phyloP scores from a whole-genome alignment of 2,329 filamentous ascomycete genomes.

The Neofusicoccum parvum region DNA sequence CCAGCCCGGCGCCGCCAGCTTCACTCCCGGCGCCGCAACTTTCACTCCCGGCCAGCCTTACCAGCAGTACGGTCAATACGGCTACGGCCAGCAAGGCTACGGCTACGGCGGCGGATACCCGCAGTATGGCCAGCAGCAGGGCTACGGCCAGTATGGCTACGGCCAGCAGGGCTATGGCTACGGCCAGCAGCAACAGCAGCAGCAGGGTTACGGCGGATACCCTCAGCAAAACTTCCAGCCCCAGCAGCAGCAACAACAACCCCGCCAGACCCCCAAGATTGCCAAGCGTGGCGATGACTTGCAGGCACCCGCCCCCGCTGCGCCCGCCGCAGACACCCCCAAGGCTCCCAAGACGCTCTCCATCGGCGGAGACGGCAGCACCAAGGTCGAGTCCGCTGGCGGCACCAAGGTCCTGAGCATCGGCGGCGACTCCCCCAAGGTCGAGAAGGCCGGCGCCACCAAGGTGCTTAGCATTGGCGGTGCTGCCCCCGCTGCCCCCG shows the following conservation, averaged over 20 bases:
- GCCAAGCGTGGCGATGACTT: slow-evolving; percentile 58
- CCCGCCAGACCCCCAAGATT: slow-evolving; percentile 60
- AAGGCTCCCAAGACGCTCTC: slow-evolving; percentile 21
- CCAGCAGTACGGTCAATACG: slow-evolving; percentile 54
- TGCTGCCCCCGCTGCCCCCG: slow-evolving; percentile 38
- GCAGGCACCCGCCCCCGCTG: slow-evolving; percentile 52
- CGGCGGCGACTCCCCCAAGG: slow-evolving; percentile 60
- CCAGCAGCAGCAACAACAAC: slow-evolving; percentile 39
- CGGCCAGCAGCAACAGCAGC: slow-evolving; percentile 21
- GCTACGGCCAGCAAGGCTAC: slow-evolving; percentile 39
- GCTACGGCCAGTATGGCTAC: slow-evolving; percentile 57
- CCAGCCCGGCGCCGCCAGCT: slow-evolving; percentile 67
- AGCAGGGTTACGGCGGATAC: slow-evolving; percentile 22
- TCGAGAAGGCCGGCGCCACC: slow-evolving; percentile 52
- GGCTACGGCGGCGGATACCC: slow-evolving; percentile 29
- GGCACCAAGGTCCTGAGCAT: slow-evolving; percentile 65
- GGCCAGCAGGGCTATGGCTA: slow-evolving; percentile 37
- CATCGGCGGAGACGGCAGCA: slow-evolving; percentile 41
- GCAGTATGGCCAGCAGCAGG: slow-evolving; percentile 48
- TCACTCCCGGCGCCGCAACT: slow-evolving; percentile 70
- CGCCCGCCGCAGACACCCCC: slow-evolving; percentile 47
- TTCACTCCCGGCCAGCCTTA: slow-evolving; percentile 75
- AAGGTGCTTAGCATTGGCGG: slow-evolving; percentile 79
- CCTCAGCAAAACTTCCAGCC: slow-evolving; percentile 20
- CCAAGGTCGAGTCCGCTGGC: slow-evolving; percentile 67